Percentiles rank a stretch among this genome's conserved stretches.
Evolutionary conservation across 495 filamentous ascomycete genomes (phyloP).

Genomic region (Cercophora samala): DNA sequence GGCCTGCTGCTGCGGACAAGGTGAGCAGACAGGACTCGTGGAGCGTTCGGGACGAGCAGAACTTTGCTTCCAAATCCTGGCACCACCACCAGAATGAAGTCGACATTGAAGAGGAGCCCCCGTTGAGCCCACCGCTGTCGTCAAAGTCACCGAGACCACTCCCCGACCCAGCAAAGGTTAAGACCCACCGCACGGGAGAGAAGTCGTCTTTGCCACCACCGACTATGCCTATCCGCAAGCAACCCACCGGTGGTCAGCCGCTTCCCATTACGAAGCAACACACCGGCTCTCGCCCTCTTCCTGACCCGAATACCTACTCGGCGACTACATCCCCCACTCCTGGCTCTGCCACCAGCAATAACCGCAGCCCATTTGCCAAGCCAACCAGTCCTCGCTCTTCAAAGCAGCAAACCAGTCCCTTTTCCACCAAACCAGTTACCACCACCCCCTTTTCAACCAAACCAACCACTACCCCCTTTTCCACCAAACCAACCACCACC

Average conservation of each 20-base stretch:
- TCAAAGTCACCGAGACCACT: constrained; percentile 36
- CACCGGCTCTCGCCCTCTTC: constrained; percentile 9
- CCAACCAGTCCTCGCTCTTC: too few relatives aligned
- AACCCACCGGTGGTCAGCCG: constrained; percentile 19
- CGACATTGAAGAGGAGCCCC: constrained; percentile 20
- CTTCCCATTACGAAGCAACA: constrained; percentile 12
- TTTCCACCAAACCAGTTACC: background rate
- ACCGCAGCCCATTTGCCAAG: background rate
- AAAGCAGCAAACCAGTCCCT: background rate
- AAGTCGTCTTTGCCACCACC: constrained; percentile 9
- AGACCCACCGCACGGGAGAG: constrained; percentile 25
- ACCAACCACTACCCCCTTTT: constrained; percentile 17
- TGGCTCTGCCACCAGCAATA: background rate
- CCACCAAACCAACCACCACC: constrained; percentile 17
- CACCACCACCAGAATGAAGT: constrained; percentile 51
- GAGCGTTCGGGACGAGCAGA: constrained; percentile 65
- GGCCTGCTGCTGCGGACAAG: constrained; percentile 45
- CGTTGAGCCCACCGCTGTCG: constrained; percentile 14
- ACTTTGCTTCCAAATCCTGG: constrained; percentile 70
- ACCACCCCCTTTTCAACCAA: background rate
- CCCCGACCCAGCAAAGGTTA: constrained; percentile 41
- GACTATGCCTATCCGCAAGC: constrained; percentile 17
- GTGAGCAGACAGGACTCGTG: constrained; percentile 62
- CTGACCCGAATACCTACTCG: background rate
- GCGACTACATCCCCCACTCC: constrained; percentile 20